A percentile compares a stretch with the other conserved stretches of the same genome.
phyloP scores from a whole-genome alignment of 163 green algal species.

The Chlorella variabilis region DNA sequence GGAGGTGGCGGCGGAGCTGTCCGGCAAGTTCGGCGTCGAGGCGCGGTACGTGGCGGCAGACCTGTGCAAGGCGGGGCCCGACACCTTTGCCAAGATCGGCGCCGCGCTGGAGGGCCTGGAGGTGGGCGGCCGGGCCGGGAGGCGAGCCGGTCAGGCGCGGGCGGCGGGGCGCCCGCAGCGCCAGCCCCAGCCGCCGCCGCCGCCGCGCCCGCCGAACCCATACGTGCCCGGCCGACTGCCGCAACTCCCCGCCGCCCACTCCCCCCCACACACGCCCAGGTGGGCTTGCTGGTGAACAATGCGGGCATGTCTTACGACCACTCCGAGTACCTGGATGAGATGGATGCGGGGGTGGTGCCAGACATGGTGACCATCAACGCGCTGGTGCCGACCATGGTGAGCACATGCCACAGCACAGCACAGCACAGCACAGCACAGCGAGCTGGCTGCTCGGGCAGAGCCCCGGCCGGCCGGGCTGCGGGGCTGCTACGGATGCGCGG shows the following conservation, averaged over 20 bases:
- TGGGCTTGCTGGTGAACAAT: constrained; percentile 91
- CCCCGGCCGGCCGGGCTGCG: not conserved
- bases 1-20: constrained; percentile 59
- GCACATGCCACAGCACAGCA: too few relatives aligned
- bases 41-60: constrained; percentile 59
- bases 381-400: constrained; percentile 52
- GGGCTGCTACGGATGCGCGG: not conserved
- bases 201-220: too few relatives aligned
- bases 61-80: constrained; percentile 44
- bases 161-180: too few relatives aligned
- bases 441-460: too few relatives aligned
- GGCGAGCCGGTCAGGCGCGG: too few relatives aligned
- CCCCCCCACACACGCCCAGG: too few relatives aligned
- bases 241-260: too few relatives aligned
- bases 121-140: too few relatives aligned
- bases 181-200: too few relatives aligned
- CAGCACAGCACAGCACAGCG: too few relatives aligned
- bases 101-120: constrained; percentile 42
- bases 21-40: constrained; percentile 65
- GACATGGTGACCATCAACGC: constrained; percentile 59
- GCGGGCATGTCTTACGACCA: constrained; percentile 86
- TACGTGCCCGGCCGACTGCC: too few relatives aligned
- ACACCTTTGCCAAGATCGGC: constrained; percentile 39
- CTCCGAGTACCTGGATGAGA: constrained; percentile 60
- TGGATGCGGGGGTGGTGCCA: constrained; percentile 34